Evolutionary conservation across 1,284 basidiomycete genomes (phyloP), one percentile per base, ranked within the genome.

Genomic region (Tilletiaria anomala): DNA sequence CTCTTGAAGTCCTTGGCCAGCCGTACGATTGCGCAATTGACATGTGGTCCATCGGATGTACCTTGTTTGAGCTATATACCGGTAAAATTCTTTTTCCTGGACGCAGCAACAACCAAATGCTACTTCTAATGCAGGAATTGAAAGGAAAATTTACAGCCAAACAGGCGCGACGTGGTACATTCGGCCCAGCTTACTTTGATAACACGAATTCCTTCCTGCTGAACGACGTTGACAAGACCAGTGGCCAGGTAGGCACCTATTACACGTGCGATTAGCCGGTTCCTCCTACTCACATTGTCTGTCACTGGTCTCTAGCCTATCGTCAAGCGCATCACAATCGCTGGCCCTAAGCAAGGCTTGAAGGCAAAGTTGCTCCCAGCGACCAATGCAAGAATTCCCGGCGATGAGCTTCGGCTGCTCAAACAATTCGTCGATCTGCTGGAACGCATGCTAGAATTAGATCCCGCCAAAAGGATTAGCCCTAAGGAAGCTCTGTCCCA

Each of bases 51-150:
- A 79, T 93, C 40, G 93, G 87, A 1, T 99, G 93, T 69, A 97
- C 93, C 4, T 73, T 99, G 5, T 99, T 89, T 69, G 93, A 99
- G 68, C 74, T 97, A 4, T 96, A 88, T 70, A 97, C 91, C 2
- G 93, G 93, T 68, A 94, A 94, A 72, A 97, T 97, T 44, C 77
- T 99, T 21, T 89, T 97, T 65, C 89, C 93, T 0, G 93, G 91
- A 11, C 78, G 86, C 22, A 85, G 82, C 21, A 99, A 97, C 71
- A 96, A 96, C 64, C 88, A 97, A 58, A 96, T 97, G 91, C 73
- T 97, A 11, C 50, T 66, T 16, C 44, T 68, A 39, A 74, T 88
- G 47, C 77, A 87, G 47, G 88, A 96, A 69, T 73, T 93, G 32
- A 88, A 86, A 66, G 91, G 93, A 23, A 78, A 87, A 37, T 83